These are phyloP conservation scores for Aspergillus olivimuriae DNA, from an alignment of 495 filamentous ascomycete genomes.

Conservation along the genomic window DNA sequence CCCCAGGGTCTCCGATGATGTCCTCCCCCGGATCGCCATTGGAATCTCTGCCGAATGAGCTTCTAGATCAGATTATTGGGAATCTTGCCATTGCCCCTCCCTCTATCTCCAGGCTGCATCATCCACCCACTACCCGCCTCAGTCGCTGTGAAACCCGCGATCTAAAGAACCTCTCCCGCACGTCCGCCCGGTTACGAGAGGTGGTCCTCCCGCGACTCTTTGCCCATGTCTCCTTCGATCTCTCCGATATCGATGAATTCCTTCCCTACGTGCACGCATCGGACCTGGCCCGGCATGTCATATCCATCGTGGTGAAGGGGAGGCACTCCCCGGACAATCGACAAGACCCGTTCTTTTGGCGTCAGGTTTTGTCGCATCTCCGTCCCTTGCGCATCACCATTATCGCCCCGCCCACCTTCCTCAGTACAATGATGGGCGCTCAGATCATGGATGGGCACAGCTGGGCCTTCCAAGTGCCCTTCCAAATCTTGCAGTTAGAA, in stretches of 20 bases:
- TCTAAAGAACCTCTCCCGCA: slow-evolving; percentile 30
- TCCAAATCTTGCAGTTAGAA: slow-evolving; percentile 28
- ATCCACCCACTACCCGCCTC: slow-evolving; percentile 17
- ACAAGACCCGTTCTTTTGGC: slow-evolving; percentile 28
- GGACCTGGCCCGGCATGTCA: slow-evolving; percentile 24
- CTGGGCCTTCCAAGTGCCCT: slow-evolving; percentile 36
- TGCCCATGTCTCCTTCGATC: slow-evolving; percentile 23
- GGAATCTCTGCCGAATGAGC: slow-evolving; percentile 33
- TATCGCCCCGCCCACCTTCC: slow-evolving; percentile 27
- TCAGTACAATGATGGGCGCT: slow-evolving; percentile 24
- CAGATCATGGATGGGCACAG: slow-evolving; percentile 26
- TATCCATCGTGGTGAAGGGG: slow-evolving; percentile 23
- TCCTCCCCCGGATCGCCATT: slow-evolving; percentile 13
- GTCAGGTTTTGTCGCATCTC: slow-evolving; percentile 20
- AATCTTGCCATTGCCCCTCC: slow-evolving; percentile 23
- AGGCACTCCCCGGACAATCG: slow-evolving; percentile 5
- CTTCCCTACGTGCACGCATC: slow-evolving; percentile 20
- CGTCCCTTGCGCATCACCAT: slow-evolving; percentile 28
- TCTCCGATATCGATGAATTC: slow-evolving; percentile 23
- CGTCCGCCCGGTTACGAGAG: slow-evolving; percentile 20
- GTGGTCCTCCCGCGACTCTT: slow-evolving; percentile 31
- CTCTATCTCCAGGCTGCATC: slow-evolving; percentile 20
- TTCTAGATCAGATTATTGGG: slow-evolving; percentile 34
- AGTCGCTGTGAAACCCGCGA: slow-evolving; percentile 14
- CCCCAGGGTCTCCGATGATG: slow-evolving; percentile 9